A percentile compares a stretch with the other conserved stretches of the same genome.
These are phyloP conservation scores for Plasmodium gaboni DNA, from an alignment of 169 alveolate species.

Conservation along the genomic window DNA sequence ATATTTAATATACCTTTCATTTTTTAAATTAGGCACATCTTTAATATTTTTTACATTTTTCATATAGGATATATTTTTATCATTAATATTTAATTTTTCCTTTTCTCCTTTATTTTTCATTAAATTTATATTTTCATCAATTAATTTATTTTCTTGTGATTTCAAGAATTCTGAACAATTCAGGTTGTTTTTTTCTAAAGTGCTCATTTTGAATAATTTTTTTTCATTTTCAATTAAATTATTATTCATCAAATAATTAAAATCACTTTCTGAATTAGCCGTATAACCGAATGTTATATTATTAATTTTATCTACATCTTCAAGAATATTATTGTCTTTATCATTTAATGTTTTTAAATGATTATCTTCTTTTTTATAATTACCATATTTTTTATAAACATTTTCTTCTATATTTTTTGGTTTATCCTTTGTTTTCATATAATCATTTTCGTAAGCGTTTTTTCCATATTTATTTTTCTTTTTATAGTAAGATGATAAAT, in stretches of 20 bases:
- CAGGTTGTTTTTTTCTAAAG: conserved; percentile 10
- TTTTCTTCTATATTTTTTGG: not conserved
- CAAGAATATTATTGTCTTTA: conserved; percentile 49
- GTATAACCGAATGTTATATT: conserved; percentile 61
- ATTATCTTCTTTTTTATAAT: conserved; percentile 6
- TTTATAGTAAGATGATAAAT: conserved; percentile 21
- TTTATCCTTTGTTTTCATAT: conserved; percentile 27
- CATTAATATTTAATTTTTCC: not conserved
- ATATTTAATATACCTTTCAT: not conserved
- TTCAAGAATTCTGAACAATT: conserved; percentile 16
- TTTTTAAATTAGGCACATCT: not conserved
- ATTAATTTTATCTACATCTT: conserved; percentile 68
- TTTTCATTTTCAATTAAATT: conserved; percentile 74
- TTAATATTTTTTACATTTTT: too few species aligned
- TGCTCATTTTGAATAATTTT: conserved; percentile 64
- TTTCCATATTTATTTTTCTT: conserved; percentile 31
- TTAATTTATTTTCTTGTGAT: conserved; percentile 1
- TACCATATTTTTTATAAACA: conserved; percentile 4
- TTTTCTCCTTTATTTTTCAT: conserved; percentile 17
- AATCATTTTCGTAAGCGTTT: conserved; percentile 39
- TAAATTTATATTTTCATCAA: not conserved
- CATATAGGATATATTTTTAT: not conserved
- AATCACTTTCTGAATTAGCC: conserved; percentile 47
- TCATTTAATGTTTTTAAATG: not conserved
- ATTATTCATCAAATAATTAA: conserved; percentile 57